Base-by-base conservation (phyloP, 805 yeast genomes). In the Tetrapisispora iriomotensis region DNA sequence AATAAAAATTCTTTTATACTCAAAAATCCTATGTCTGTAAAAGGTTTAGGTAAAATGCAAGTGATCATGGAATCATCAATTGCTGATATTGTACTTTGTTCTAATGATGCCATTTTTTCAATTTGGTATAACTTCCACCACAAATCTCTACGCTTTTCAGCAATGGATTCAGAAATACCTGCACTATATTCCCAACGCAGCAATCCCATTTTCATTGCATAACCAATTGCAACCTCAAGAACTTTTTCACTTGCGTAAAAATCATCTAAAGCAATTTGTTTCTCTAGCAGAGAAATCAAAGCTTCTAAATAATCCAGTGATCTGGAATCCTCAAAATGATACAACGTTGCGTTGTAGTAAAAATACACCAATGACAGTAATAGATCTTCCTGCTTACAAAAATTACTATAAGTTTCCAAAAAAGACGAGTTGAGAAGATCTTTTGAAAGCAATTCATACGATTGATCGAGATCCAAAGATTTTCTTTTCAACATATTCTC, bases 131-230 rank as follows among this genome's bases (percentile, higher is more conserved):
- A 40, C 27, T 48, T 46, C 64, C 64, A 60, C 59, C 59, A 57
- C 6, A 49, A 24, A 9, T 21, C 34, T 39, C 64, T 45, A 34
- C 58, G 48, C 26, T 49, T 45, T 36, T 57, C 63, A 8, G 63
- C 61, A 2, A 42, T 35, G 7, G 37, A 43, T 40, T 58, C 62
- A 35, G 52, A 54, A 37, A 58, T 35, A 6, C 62, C 62, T n/a
- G 56, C 55, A 38, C 56, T 56, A 36, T 39, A 56, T 34, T 60
- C 64, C 64, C 64, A 60, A 14, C 61, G 48, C 8, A 50, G 45
- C 4, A 58, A 40, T 4, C 64, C 64, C 37, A 50, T 38, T n/a
- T 37, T 45, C 13, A 43, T 38, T 5, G 60, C 56, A 33, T 49
- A 47, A 25, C 47, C 46, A 3, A 51, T 33, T 2, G 56, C 54